Base-by-base conservation (phyloP, 1,284 basidiomycete genomes). In the Heterobasidion parviporum region DNA sequence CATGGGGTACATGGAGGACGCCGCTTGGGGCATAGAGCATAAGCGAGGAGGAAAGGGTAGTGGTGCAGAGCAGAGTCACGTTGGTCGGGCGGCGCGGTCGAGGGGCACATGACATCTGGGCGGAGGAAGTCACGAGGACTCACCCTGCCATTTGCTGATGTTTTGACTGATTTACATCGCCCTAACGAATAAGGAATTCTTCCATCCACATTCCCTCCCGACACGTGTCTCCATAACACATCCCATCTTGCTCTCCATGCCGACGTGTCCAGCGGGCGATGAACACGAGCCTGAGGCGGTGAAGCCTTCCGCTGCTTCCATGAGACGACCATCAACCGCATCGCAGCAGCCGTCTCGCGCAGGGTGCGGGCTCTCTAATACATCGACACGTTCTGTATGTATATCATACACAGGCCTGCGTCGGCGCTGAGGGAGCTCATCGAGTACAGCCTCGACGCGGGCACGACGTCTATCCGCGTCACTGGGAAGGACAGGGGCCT, bases 341-440 rank as follows among this genome's bases (percentile, higher is more conserved):
- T 91, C 61, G 89, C 88, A 15, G 88, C 88, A n/a, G 87, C 88
- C 66, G 88, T 90, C 68, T 48, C 48, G 47, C 8, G 47, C 53
- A 12, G 20, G 38, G 5, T 54, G 12, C n/a, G 36, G 45, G 52
- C 46, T 41, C 43, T 50, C 54, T 16, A n/a, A n/a, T n/a, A n/a
- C n/a, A n/a, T n/a, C n/a, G n/a, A n/a, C n/a, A n/a, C n/a, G n/a
- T n/a, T 33, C 9, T 12, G 47, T 54, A 15, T n/a, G 26, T 48
- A 97, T 93, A 95, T 99, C 66, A 98, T 99, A 59, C 96, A 98
- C 59, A 77, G 97, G 35, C 97, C 97, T 0, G 84, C 92, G 8
- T 98, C 96, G 61, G 97, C 97, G 1, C 79, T 99, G 59, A 99
- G 99, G 70, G 97, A 99, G 71, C 78, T 99, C 1, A 75, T 99